A percentile compares a stretch with the other conserved stretches of the same genome.
These are phyloP conservation scores for Pseudozyma thailandica DNA, from an alignment of 1,284 basidiomycete genomes.

Conservation along the genomic window DNA sequence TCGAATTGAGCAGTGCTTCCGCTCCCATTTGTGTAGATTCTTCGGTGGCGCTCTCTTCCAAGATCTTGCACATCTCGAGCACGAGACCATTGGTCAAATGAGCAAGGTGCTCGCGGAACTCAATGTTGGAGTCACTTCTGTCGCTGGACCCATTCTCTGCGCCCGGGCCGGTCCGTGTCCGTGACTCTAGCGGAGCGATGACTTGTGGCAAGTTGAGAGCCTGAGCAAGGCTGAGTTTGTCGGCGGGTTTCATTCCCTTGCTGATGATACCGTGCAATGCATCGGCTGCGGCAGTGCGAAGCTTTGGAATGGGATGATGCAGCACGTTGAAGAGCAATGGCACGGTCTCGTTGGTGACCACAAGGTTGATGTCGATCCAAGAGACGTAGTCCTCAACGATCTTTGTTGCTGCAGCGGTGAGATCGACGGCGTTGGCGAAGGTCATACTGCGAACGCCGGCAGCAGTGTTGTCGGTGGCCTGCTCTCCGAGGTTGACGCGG, in stretches of 20 bases:
- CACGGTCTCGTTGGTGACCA: slow-evolving; percentile 89
- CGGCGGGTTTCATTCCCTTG: slow-evolving; percentile 91
- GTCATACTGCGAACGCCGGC: slow-evolving; percentile 72
- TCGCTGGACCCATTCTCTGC: slow-evolving; percentile 68
- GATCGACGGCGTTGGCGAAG: slow-evolving; percentile 69
- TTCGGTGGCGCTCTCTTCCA: slow-evolving; percentile 75
- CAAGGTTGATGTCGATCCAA: slow-evolving; percentile 97
- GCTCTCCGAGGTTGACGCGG: slow-evolving; percentile 46
- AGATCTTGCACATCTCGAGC: slow-evolving; percentile 83
- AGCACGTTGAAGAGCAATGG: slow-evolving; percentile 86
- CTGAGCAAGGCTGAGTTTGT: slow-evolving; percentile 90
- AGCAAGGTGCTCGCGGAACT: slow-evolving; percentile 88
- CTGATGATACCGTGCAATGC: slow-evolving; percentile 83
- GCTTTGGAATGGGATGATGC: slow-evolving; percentile 75
- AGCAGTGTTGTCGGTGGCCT: slow-evolving; percentile 10
- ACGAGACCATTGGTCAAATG: slow-evolving; percentile 85
- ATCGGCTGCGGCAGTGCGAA: slow-evolving; percentile 81
- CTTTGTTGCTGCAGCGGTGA: slow-evolving; percentile 81
- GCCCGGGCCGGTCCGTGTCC: slow-evolving; percentile 47
- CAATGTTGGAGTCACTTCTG: slow-evolving; percentile 76
- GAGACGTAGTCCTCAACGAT: slow-evolving; percentile 94
- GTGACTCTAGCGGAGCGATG: slow-evolving; percentile 53
- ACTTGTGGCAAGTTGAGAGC: slow-evolving; percentile 76
- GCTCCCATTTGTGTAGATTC: slow-evolving; percentile 78
- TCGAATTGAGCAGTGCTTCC: slow-evolving; percentile 75